Conservation (phyloP, 768 basidiomycete species). For the Tulasnella sp. region DNA sequence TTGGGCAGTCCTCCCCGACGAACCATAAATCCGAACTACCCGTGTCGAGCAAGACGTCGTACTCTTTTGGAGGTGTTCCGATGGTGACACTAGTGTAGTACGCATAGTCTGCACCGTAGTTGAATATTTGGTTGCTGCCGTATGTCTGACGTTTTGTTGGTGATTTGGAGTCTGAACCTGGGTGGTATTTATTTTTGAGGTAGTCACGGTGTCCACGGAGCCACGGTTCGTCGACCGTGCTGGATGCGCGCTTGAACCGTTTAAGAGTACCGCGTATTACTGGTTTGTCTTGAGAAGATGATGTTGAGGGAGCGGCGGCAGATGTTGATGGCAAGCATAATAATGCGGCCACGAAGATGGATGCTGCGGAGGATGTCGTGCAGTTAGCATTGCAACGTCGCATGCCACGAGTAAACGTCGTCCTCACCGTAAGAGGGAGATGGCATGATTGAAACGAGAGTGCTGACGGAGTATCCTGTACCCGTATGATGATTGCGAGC, state of each 20-base stretch:
- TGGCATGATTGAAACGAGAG: neutral
- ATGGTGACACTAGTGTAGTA: conserved; percentile 12
- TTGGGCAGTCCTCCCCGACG: conserved; percentile 8
- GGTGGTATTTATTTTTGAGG: conserved; percentile 1
- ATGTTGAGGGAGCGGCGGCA: neutral
- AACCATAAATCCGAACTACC: conserved; percentile 31
- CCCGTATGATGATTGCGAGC: neutral
- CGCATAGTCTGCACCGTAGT: conserved; percentile 1
- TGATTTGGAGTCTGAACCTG: neutral
- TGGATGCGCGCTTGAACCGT: neutral
- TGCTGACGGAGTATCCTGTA: neutral
- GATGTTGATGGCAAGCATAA: neutral
- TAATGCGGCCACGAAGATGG: conserved; percentile 1
- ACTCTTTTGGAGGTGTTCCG: conserved; percentile 12
- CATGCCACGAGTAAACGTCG: neutral
- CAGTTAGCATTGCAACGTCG: neutral
- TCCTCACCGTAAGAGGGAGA: neutral
- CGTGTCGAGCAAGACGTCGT: conserved; percentile 30
- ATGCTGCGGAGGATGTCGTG: neutral
- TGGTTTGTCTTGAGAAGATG: neutral
- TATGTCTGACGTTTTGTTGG: conserved; percentile 8
- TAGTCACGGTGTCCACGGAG: neutral
- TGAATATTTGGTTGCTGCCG: neutral
- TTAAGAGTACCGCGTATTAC: neutral
- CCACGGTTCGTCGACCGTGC: conserved; percentile 1